Conservation (phyloP, 345 rosid species). For the Passiflora organensis region DNA sequence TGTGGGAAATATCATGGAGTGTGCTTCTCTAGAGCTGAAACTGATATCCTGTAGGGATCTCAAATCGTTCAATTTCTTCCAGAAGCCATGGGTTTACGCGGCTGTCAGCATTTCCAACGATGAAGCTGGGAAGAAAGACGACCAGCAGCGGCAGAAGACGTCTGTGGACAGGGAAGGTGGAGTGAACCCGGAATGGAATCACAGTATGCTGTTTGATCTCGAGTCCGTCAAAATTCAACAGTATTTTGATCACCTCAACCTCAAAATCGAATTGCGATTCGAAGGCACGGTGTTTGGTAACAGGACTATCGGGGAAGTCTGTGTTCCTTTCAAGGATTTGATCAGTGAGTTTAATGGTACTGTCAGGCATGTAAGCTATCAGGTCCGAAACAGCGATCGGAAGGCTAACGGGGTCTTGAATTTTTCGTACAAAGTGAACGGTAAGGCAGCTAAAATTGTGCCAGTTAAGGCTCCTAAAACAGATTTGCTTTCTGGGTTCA, state of each 20-base stretch:
- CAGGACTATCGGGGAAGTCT: slow-evolving; percentile 31
- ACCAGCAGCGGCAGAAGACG: slow-evolving; percentile 32
- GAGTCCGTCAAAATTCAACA: not conserved
- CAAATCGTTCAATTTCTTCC: slow-evolving; percentile 43
- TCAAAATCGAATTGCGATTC: slow-evolving; percentile 28
- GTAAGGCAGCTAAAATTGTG: slow-evolving; percentile 1
- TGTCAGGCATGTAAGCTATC: slow-evolving; percentile 26
- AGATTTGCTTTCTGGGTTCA: not conserved
- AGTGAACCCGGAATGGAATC: slow-evolving; percentile 45
- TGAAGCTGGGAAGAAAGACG: slow-evolving; percentile 6
- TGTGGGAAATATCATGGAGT: slow-evolving; percentile 10
- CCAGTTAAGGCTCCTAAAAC: not conserved
- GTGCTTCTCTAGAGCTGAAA: slow-evolving; percentile 28
- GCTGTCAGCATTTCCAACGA: slow-evolving; percentile 22
- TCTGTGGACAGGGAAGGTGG: slow-evolving; percentile 24
- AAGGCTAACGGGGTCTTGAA: slow-evolving; percentile 38
- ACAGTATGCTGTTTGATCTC: slow-evolving; percentile 34
- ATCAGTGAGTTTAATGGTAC: slow-evolving; percentile 30
- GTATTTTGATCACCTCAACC: slow-evolving; percentile 10
- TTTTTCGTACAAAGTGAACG: slow-evolving; percentile 27
- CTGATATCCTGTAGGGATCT: slow-evolving; percentile 36
- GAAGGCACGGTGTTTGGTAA: slow-evolving; percentile 22
- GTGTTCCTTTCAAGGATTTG: slow-evolving; percentile 34
- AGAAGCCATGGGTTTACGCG: slow-evolving; percentile 36
- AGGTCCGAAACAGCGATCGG: slow-evolving; percentile 31